Evolutionary conservation across 768 basidiomycete species (phyloP).

Genomic region (Pleurotus eryngii): DNA sequence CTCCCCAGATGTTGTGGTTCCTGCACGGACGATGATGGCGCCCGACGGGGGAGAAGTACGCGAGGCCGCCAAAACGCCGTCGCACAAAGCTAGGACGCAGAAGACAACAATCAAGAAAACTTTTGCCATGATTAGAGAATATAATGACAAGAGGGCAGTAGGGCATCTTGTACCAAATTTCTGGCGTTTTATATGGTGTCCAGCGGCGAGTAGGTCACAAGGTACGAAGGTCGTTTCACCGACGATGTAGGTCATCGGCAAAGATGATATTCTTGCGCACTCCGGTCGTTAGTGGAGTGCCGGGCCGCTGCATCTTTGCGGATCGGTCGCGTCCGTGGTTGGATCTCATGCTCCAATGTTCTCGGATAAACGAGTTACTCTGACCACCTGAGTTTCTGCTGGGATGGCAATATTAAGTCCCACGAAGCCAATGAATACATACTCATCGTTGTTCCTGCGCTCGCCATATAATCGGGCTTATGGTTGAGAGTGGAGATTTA

Average conservation of each 20-base stretch:
- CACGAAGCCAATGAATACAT: no score
- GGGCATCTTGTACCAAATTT: background rate
- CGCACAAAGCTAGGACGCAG: conserved; percentile 8
- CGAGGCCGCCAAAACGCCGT: conserved; percentile 24
- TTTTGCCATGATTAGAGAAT: background rate
- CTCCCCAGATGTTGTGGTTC: conserved; percentile 36
- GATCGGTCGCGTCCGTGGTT: background rate
- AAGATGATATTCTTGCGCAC: background rate
- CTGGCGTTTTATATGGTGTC: background rate
- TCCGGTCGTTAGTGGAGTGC: background rate
- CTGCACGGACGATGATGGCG: conserved; percentile 37
- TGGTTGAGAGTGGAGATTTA: no score
- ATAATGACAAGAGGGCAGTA: background rate
- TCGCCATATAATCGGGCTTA: no score
- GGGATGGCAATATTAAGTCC: background rate
- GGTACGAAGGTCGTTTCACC: background rate
- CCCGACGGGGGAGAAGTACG: conserved; percentile 42
- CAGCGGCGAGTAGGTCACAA: background rate
- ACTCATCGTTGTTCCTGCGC: no score
- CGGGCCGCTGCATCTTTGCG: background rate
- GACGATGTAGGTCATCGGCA: background rate
- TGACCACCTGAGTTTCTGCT: background rate
- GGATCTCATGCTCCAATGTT: no score
- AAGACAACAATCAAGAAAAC: background rate
- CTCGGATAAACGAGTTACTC: no score